These are phyloP conservation scores for Ophiostoma ulmi DNA, from an alignment of 2,329 filamentous ascomycete species.

Conservation along the genomic window DNA sequence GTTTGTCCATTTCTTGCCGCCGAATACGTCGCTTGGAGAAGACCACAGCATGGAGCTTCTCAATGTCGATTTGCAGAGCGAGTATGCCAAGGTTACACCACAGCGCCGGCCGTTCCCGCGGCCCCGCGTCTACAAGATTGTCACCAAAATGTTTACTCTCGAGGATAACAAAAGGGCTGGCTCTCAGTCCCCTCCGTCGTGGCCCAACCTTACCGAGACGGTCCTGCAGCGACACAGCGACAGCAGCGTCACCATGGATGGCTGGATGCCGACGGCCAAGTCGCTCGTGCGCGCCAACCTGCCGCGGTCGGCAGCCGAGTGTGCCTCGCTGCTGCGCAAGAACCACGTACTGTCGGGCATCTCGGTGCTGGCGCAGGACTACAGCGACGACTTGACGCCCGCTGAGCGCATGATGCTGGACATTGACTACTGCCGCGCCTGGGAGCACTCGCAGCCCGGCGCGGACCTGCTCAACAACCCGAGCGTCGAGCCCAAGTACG, in stretches of 20 bases:
- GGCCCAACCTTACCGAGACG: slow-evolving; percentile 30
- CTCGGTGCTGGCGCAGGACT: neutral
- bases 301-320: slow-evolving; percentile 29
- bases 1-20: slow-evolving; percentile 23
- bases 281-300: slow-evolving; percentile 37
- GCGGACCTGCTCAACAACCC: slow-evolving; percentile 34
- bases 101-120: neutral
- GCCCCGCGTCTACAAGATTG: slow-evolving; percentile 17
- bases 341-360: slow-evolving; percentile 25
- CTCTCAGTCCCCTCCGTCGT: neutral
- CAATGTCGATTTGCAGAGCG: neutral
- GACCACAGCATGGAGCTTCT: neutral
- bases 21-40: slow-evolving; percentile 25
- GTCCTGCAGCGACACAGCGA: slow-evolving; percentile 37
- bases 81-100: neutral
- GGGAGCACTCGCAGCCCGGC: slow-evolving; percentile 43
- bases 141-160: slow-evolving; percentile 14
- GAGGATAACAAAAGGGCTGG: neutral
- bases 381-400: slow-evolving; percentile 6
- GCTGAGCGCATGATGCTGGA: slow-evolving; percentile 30
- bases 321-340: slow-evolving; percentile 20
- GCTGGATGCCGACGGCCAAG: slow-evolving; percentile 41
- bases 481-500: slow-evolving; percentile 36
- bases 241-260: slow-evolving; percentile 40
- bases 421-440: slow-evolving; percentile 40